phyloP scores from a whole-genome alignment of 177 flowering plant genomes.

The Vitis hybrid region DNA sequence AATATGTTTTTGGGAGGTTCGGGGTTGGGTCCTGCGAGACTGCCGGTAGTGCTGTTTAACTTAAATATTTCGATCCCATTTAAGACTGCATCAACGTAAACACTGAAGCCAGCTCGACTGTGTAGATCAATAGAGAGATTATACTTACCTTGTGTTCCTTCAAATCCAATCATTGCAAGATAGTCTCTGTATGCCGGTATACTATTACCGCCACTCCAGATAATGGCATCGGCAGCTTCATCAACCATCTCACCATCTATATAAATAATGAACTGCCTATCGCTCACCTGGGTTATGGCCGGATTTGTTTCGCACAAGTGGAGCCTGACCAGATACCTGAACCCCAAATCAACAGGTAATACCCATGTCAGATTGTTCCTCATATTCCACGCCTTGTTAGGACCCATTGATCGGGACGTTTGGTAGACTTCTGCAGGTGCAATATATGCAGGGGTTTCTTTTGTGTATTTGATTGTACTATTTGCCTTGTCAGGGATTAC shows the following conservation, averaged over 20 bases:
- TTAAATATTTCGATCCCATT: conserved; percentile 43
- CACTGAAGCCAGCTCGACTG: not conserved
- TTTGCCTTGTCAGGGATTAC: not conserved
- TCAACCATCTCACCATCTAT: conserved; percentile 16
- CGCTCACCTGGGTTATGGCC: not conserved
- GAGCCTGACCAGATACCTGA: conserved; percentile 24
- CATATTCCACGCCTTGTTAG: not conserved
- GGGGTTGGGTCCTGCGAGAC: conserved; percentile 29
- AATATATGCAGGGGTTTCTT: conserved; percentile 9
- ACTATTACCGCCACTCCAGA: conserved; percentile 23
- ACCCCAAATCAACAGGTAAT: conserved; percentile 19
- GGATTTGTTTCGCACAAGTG: conserved; percentile 25
- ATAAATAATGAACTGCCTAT: conserved; percentile 19
- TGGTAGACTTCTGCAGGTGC: conserved; percentile 24
- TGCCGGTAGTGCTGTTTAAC: conserved; percentile 9
- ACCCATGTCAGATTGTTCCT: conserved; percentile 24
- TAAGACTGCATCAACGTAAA: conserved; percentile 21
- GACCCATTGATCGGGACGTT: conserved; percentile 12
- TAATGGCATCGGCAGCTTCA: conserved; percentile 12
- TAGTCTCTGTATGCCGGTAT: conserved; percentile 25
- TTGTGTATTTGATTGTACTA: not conserved
- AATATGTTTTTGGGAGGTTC: not conserved
- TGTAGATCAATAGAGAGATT: conserved; percentile 21
- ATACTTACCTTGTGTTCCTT: not conserved
- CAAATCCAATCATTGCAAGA: not conserved